Percentiles rank a stretch among this genome's conserved stretches.
Conservation (phyloP, 164 flowering plant genomes). For the Saururus chinensis region DNA sequence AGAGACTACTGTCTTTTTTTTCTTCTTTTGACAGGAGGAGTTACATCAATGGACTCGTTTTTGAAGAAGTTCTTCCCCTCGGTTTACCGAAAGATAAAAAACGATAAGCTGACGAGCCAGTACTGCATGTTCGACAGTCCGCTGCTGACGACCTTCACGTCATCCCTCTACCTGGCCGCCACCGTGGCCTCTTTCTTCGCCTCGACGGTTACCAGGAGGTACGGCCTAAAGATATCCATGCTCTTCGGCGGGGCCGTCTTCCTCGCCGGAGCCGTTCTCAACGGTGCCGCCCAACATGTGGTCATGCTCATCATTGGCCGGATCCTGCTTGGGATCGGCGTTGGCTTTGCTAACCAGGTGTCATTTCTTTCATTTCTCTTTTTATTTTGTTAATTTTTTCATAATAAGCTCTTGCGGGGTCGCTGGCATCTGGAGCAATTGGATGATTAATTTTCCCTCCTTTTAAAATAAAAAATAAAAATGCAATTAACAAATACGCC, state of each 20-base stretch:
- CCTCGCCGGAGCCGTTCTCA: constrained; percentile 15
- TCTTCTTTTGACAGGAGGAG: constrained; percentile 32
- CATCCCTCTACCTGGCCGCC: constrained; percentile 26
- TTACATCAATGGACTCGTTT: constrained; percentile 25
- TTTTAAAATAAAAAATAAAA: too few species aligned
- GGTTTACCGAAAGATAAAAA: constrained; percentile 9
- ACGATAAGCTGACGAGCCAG: constrained; percentile 13
- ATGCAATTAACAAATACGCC: too few species aligned
- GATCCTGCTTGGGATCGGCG: constrained; percentile 25
- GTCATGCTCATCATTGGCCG: constrained; percentile 29
- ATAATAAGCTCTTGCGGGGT: too few species aligned
- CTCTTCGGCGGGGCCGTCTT: constrained; percentile 15
- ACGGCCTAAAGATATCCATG: constrained; percentile 23
- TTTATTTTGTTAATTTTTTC: too few species aligned
- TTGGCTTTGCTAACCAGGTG: constrained; percentile 32
- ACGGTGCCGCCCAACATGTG: constrained; percentile 11
- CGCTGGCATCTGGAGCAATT: too few species aligned
- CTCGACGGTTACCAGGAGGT: constrained; percentile 15
- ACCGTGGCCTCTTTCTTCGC: constrained; percentile 20
- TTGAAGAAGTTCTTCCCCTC: constrained; percentile 21
- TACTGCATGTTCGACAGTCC: constrained; percentile 23
- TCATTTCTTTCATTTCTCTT: neutral
- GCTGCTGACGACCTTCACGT: constrained; percentile 18
- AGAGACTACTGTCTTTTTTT: neutral
- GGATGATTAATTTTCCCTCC: too few species aligned